These are phyloP conservation scores for Boletales sp. DNA, from an alignment of 768 basidiomycete genomes.

Conservation along the genomic window DNA sequence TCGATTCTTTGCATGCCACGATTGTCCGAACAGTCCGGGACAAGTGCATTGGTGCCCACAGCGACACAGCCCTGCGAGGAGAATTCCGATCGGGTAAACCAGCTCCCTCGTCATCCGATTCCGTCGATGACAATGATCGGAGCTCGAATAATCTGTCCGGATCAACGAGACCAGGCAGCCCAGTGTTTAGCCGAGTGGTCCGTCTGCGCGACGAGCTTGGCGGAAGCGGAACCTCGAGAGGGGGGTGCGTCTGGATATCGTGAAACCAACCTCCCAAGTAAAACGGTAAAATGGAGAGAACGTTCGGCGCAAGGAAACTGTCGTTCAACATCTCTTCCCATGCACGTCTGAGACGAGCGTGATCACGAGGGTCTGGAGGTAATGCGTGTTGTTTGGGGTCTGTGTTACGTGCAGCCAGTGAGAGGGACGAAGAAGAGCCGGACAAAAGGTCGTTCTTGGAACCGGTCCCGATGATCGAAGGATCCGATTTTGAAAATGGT, in stretches of 20 bases:
- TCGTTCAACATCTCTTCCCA: slow-evolving; percentile 67
- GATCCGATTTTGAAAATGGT: slow-evolving; percentile 22
- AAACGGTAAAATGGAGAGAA: slow-evolving; percentile 61
- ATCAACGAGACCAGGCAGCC: slow-evolving; percentile 22
- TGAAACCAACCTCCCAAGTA: slow-evolving; percentile 58
- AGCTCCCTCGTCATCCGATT: slow-evolving; percentile 25
- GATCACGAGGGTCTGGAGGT: slow-evolving; percentile 52
- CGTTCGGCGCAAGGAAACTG: slow-evolving; percentile 51
- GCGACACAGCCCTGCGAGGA: slow-evolving; percentile 32
- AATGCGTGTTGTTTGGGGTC: slow-evolving; percentile 7
- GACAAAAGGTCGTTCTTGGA: slow-evolving; percentile 16
- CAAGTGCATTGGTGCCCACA: slow-evolving; percentile 63
- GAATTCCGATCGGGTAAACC: slow-evolving; percentile 12
- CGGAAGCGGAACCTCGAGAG: slow-evolving; percentile 53
- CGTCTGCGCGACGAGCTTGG: slow-evolving; percentile 39
- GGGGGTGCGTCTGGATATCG: slow-evolving; percentile 47
- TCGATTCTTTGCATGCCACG: slow-evolving; percentile 62
- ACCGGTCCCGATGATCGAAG: slow-evolving; percentile 11
- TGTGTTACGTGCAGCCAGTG: slow-evolving; percentile 14
- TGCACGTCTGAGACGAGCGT: slow-evolving; percentile 54
- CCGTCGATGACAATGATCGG: slow-evolving; percentile 23
- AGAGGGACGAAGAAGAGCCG: slow-evolving; percentile 20
- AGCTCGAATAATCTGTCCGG: slow-evolving; percentile 32
- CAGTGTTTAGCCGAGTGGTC: slow-evolving; percentile 12
- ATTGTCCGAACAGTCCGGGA: slow-evolving; percentile 56